Evolutionary conservation across 257 asterid genomes (phyloP).

Genomic region (Scutellaria barbata): DNA sequence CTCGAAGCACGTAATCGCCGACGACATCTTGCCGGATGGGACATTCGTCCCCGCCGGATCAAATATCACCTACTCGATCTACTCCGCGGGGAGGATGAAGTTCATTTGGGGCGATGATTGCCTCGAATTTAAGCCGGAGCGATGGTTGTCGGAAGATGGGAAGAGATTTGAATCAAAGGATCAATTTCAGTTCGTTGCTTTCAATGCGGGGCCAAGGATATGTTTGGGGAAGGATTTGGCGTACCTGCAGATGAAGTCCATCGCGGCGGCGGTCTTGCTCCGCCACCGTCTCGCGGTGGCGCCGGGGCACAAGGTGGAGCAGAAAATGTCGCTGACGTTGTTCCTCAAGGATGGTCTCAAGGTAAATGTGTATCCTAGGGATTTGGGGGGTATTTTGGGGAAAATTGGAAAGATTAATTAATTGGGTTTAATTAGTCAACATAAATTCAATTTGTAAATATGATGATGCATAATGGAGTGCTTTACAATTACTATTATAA

Average conservation of each 20-base stretch:
- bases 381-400: conserved; percentile 41
- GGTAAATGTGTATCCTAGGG: conserved; percentile 52
- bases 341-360: conserved; percentile 60
- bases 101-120: conserved; percentile 60
- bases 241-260: conserved; percentile 60
- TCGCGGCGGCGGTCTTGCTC: conserved; percentile 60
- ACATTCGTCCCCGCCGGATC: conserved; percentile 60
- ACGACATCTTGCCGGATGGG: conserved; percentile 56
- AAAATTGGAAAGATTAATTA: conserved; percentile 33
- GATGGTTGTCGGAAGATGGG: conserved; percentile 53
- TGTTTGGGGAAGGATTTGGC: conserved; percentile 63
- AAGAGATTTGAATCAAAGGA: conserved; percentile 45
- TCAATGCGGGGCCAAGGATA: conserved; percentile 61
- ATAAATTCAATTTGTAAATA: conserved; percentile 42
- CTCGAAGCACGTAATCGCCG: conserved; percentile 55
- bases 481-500: background rate
- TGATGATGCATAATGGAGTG: conserved; percentile 36
- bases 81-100: conserved; percentile 61
- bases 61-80: conserved; percentile 54
- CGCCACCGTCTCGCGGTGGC: conserved; percentile 57
- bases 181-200: conserved; percentile 52
- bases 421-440: conserved; percentile 12
- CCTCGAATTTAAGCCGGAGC: conserved; percentile 59
- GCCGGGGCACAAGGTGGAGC: conserved; percentile 56
- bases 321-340: conserved; percentile 59